Evolutionary conservation across 805 yeast species (phyloP), one percentile per base, ranked within the genome.

Genomic region (Sugiyamaella americana): DNA sequence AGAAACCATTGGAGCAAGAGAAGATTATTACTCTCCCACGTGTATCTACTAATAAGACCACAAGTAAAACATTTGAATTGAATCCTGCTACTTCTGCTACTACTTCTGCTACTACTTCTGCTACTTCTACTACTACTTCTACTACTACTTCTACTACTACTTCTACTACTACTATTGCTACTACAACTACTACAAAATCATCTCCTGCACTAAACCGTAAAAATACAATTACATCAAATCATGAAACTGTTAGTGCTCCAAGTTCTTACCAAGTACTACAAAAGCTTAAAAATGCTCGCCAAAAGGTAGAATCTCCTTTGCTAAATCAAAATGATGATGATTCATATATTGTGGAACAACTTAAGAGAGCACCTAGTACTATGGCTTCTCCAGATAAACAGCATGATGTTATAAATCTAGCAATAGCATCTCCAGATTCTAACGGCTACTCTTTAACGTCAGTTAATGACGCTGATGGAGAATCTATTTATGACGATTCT

Each of bases 151-250:
- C n/a, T n/a, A n/a, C n/a, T n/a, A n/a, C n/a, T n/a, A n/a, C n/a
- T n/a, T n/a, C n/a, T n/a, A n/a, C n/a, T n/a, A n/a, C 38, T 35
- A 6, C 13, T 35, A 6, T 19, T 6, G 13, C 6, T 6, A 11
- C 45, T 17, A 11, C 36, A 5, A 21, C 11, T 19, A n/a, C 24
- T 24, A 17, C 8, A 37, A 22, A 30, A 4, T 23, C 18, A 23
- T 16, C 44, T n/a, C 24, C 41, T 19, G 41, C 41, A n/a, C 52
- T 54, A 17, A 46, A 37, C 20, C 34, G 56, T 34, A 50, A 44
- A 13, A 53, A 50, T 38, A 53, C 57, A 13, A 53, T 53, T 41
- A 53, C 55, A 1, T 54, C 55, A 6, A 44, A 42, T 24, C 54
- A 46, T 17, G 39, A 45, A 21, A 38, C 50, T 19, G 40, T 30